These are phyloP conservation scores for Dichotomocladium elegans DNA, from an alignment of 371 early-diverging fungal genomes.

Conservation along the genomic window DNA sequence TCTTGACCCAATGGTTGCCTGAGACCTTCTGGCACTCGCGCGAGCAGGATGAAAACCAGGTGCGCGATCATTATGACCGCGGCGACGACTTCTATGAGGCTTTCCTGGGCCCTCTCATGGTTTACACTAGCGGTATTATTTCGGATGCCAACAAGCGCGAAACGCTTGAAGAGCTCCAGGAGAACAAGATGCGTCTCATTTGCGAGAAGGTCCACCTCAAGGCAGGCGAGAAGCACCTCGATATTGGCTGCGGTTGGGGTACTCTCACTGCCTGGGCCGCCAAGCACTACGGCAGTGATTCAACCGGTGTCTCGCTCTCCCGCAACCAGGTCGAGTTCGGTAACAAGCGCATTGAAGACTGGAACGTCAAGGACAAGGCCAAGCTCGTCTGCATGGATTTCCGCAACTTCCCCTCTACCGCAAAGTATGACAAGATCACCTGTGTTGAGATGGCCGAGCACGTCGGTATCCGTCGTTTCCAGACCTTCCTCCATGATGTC, in stretches of 20 bases:
- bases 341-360: conserved; percentile 77
- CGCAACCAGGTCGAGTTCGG: conserved; percentile 90
- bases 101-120: conserved; percentile 92
- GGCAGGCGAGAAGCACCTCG: conserved; percentile 88
- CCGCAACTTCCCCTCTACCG: conserved; percentile 86
- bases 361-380: conserved; percentile 78
- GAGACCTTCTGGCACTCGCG: conserved; percentile 93
- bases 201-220: conserved; percentile 84
- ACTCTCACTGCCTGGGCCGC: conserved; percentile 88
- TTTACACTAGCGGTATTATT: conserved; percentile 94
- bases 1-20: conserved; percentile 92
- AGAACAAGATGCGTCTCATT: conserved; percentile 91
- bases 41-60: conserved; percentile 95
- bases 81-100: conserved; percentile 96
- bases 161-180: conserved; percentile 91
- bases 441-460: conserved; percentile 98
- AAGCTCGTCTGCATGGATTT: conserved; percentile 90
- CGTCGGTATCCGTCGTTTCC: conserved; percentile 92
- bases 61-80: conserved; percentile 96
- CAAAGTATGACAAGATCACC: conserved; percentile 92
- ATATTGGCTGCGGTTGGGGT: conserved; percentile 99
- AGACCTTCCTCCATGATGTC: conserved; percentile 87
- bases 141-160: conserved; percentile 70
- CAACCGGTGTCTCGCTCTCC: conserved; percentile 92
- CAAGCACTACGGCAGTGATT: conserved; percentile 82